Base-by-base conservation (phyloP, 352 stramenopile genomes). In the Pythium myriotylum region DNA sequence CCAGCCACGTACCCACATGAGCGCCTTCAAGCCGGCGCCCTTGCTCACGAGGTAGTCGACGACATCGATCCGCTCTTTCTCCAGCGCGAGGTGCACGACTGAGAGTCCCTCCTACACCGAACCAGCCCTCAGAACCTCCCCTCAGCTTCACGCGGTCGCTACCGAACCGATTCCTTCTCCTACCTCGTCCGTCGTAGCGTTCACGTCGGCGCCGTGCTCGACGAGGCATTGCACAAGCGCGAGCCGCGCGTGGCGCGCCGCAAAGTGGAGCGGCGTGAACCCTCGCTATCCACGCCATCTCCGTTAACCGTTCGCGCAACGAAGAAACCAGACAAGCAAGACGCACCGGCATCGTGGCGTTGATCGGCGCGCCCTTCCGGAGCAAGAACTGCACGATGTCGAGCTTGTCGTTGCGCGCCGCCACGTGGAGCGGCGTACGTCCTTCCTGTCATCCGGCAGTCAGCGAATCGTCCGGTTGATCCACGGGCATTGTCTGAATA, bases 221-320 rank as follows among this genome's bases (percentile, higher is more conserved):
- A 66, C 52, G 26, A 66, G 59, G 14, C 27, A 66, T 17, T 54
- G 40, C 16, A 59, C 35, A 4, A 66, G 17, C 23, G 58, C 59
- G 22, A 66, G 12, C 33, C 41, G 20, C 41, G 59, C 59, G 59
- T 66, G 51, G 50, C 59, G 59, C 43, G 51, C 50, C 5, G 51
- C 59, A 17, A 42, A 66, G 26, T 66, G 59, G 29, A 66, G 59
- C 50, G 59, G 37, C 51, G 59, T 66, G 32, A 54, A 66, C 5
- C 59, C 59, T 22, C 51, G 49, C 59, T 66, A 27, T 3, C 2
- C 10, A 49, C n/a, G n/a, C n/a, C n/a, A n/a, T n/a, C n/a, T 16
- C n/a, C n/a, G n/a, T n/a, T n/a, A n/a, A n/a, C 48, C 7, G 17
- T 19, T 12, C 39, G 9, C 29, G 4, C n/a, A n/a, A n/a, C n/a